phyloP scores from a whole-genome alignment of 164 flowering plant species.

The Kingdonia uniflora region DNA sequence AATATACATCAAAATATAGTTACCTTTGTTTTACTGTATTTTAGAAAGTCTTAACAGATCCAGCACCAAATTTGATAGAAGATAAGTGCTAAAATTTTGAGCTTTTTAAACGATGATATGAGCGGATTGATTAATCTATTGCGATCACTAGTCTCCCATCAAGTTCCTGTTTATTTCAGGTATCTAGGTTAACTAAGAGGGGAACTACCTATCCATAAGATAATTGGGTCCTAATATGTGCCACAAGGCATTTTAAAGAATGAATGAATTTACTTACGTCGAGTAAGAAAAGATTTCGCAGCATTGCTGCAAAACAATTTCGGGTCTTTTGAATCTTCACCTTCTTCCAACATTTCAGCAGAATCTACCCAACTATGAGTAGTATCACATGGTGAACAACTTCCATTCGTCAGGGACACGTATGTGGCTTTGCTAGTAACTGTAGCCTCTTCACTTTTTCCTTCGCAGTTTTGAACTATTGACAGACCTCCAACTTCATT shows the following conservation, averaged over 20 bases:
- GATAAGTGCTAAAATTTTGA: no score
- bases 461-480: slow-evolving; percentile 16
- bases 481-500: slow-evolving; percentile 22
- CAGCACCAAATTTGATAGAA: no score
- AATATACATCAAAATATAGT: no score
- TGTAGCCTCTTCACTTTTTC: slow-evolving; percentile 15
- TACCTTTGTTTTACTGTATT: no score
- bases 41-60: no score
- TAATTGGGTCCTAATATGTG: no score
- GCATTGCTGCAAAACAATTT: slow-evolving; percentile 23
- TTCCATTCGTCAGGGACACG: slow-evolving; percentile 10
- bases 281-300: slow-evolving; percentile 56
- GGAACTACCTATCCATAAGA: no score
- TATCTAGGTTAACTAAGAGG: no score
- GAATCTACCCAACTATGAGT: slow-evolving; percentile 3
- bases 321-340: slow-evolving; percentile 11
- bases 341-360: slow-evolving; percentile 3
- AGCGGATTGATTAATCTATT: no score
- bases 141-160: no score
- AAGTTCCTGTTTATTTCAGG: no score
- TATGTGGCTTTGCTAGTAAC: slow-evolving; percentile 15
- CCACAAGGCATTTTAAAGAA: neutral
- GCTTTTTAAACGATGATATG: no score
- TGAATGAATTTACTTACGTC: slow-evolving; percentile 36
- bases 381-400: slow-evolving; percentile 11